Conservation (phyloP, 2,329 filamentous ascomycete genomes). For the Fusarium decemcellulare region DNA sequence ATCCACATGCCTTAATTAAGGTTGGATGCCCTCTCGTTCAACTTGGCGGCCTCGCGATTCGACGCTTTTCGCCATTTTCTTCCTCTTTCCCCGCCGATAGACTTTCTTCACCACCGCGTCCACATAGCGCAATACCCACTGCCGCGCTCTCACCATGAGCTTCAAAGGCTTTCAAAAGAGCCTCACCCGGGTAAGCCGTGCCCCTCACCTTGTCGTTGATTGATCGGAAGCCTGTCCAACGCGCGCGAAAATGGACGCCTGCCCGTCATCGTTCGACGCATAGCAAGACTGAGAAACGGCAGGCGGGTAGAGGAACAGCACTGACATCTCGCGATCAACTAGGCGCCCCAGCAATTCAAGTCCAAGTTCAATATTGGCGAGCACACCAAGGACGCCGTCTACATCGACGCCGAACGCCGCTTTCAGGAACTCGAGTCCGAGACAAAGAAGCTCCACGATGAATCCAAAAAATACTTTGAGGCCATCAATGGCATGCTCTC, state of each 20-base stretch:
- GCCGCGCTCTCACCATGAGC: conserved; percentile 77
- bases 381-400: conserved; percentile 94
- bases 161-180: conserved; percentile 97
- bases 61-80: conserved; percentile 35
- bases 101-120: conserved; percentile 11
- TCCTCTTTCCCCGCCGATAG: conserved; percentile 20
- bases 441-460: conserved; percentile 97
- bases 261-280: not conserved
- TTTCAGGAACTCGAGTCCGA: conserved; percentile 95
- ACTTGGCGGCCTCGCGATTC: conserved; percentile 46
- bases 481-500: conserved; percentile 98
- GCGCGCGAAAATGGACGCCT: conserved; percentile 32
- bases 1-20: conserved; percentile 39
- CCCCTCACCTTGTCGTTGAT: conserved; percentile 49
- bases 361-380: conserved; percentile 96
- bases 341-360: conserved; percentile 94
- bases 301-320: not conserved
- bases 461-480: conserved; percentile 97
- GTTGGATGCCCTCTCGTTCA: conserved; percentile 45
- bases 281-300: not conserved
- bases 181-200: conserved; percentile 79
- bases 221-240: conserved; percentile 23
- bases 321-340: conserved; percentile 9
- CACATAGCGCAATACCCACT: conserved; percentile 12
- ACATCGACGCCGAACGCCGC: conserved; percentile 92